Base-by-base conservation (phyloP, 306 rosid species). In the Trifolium pratense region DNA sequence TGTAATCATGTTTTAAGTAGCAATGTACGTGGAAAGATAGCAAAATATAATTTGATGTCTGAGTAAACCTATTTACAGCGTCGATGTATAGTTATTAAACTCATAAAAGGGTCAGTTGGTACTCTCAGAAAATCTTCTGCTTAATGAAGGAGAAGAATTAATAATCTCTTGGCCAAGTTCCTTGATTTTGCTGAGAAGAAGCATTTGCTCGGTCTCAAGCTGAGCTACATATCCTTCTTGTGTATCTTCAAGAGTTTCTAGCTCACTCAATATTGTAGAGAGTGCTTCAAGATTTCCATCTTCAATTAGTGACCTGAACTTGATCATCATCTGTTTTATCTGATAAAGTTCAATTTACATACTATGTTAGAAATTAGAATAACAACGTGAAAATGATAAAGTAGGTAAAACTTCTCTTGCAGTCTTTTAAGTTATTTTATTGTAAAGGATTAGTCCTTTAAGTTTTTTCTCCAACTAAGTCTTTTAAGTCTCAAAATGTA, bases 131-230 rank as follows among this genome's bases (percentile, higher is more conserved):
- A 66, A 74, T 74, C 79, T 78, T 73, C 90, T 74, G 81, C 87
- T 84, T 0, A 71, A 3, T 39, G 89, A 67, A 77, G 92, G 90
- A 71, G 97, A 86, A 43, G 89, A 77, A 71, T 82, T 61, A 5
- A 87, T 64, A 26, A 91, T 86, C 84, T 95, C 97, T 55, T 79
- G 86, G 57, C 93, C 99, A 45, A 95, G 87, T 78, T 88, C 97
- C 84, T 80, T 88, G 67, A 91, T 76, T 85, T 91, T 95, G 86
- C 85, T 85, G 15, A 95, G 84, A 34, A 95, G 97, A 61, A 95
- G 96, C 83, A 59, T 78, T 72, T 91, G 99, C 76, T 91, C 99
- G 3, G 88, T 95, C 79, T 95, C 97, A 5, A 95, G 75, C 68
- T 90, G 96, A 34, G 17, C 68, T 85, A 91, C 86, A 74, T 88